Base-by-base conservation (phyloP, 2,329 filamentous ascomycete species). In the Penicillium verrucosum region DNA sequence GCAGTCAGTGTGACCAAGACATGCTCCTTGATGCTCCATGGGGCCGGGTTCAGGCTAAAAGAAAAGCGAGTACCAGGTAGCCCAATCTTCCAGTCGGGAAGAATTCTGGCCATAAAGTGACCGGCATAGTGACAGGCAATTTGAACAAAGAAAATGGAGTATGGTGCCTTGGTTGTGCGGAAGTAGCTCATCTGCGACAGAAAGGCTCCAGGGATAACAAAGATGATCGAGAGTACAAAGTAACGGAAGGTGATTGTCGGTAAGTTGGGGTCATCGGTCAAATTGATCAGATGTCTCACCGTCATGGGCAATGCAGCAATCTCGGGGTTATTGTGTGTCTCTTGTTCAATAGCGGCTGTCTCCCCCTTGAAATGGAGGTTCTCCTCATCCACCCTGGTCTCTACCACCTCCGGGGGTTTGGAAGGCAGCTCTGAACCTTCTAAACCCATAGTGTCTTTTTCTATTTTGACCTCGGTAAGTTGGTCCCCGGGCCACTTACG, bases 71-170 rank as follows among this genome's bases (percentile, higher is more conserved):
- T 80, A 21, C 81, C 75, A 0, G 82, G 82, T 3, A 83, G 54
- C 3, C 70, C 71, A 44, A 84, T 63, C 7, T 72, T 72, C 72
- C 77, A 80, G 1, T 73, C 70, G 0, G 82, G 82, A 1, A 85
- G 69, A 1, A 79, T 67, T 49, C 77, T 77, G 1, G 82, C 82
- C 2, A 84, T 74, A 70, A 81, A 82, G 32, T 78, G 72, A 1
- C 82, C 82, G 11, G 63, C 75, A 54, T 84, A 84, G 62, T 83
- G 82, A 45, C 77, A 81, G 0, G 81, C 81, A 48, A 85, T 82
- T 62, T 84, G 81, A 32, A 86, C 83, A 59, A 86, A 86, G 67
- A 85, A 85, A 46, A 86, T 78, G 0, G 82, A 84, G 65, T 85
- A 86, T 0, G 80, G 79, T 0, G 82, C 81, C 42, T 78, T 78